phyloP scores from a whole-genome alignment of 106 monocot genomes.

The Acanthochlamys bracteata region DNA sequence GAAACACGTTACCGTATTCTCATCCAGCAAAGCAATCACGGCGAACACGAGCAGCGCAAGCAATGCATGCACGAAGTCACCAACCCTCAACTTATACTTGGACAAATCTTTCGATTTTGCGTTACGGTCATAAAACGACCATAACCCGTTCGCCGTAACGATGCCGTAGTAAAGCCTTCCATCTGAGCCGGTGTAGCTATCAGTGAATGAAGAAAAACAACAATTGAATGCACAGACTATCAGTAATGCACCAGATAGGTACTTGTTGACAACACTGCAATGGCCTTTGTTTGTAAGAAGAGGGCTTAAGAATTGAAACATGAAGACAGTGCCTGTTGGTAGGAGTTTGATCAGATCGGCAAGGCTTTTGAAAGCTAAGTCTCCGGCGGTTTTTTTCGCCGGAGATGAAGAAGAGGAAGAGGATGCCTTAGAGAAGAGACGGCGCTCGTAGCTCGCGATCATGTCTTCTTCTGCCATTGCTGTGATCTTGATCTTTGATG shows the following conservation, averaged over 20 bases:
- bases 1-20: neutral
- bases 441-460: too few species aligned
- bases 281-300: conserved; percentile 50
- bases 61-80: conserved; percentile 1
- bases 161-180: neutral
- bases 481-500: too few species aligned
- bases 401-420: too few species aligned
- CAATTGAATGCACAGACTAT: neutral
- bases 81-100: conserved; percentile 1
- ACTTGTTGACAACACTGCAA: conserved; percentile 28
- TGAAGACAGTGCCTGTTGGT: conserved; percentile 52
- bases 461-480: too few species aligned
- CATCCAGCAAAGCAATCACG: neutral
- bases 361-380: conserved; percentile 7
- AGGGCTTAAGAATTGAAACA: conserved; percentile 55
- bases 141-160: neutral
- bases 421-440: too few species aligned
- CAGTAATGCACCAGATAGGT: neutral
- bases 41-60: neutral
- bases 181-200: neutral
- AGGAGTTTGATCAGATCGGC: conserved; percentile 64
- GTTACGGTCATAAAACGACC: neutral
- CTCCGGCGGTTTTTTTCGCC: neutral
- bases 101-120: neutral
- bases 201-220: neutral